Evolutionary conservation across 1,284 basidiomycete species (phyloP), one percentile per base, ranked within the genome.

Genomic region (Moesziomyces sp.): DNA sequence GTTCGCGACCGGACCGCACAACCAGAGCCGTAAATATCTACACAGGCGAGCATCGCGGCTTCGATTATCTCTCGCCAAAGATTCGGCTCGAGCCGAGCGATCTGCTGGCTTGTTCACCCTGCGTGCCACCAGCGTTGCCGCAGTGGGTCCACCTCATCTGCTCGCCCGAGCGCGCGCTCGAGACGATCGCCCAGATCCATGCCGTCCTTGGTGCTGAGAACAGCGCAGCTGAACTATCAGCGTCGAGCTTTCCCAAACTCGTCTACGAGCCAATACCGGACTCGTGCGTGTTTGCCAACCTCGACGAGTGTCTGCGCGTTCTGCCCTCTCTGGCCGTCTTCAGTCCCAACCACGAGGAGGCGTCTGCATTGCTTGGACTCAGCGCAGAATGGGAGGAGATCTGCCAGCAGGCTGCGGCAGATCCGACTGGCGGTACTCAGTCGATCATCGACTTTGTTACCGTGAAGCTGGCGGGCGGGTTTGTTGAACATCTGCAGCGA

Each of bases 231-330:
- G n/a, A 92, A 91, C 91, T 80, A 85, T 18, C 89, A 91, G 3
- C 85, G 35, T n/a, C n/a, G 35, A 21, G n/a, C n/a, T 58, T 53
- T 24, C 58, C 66, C 0, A 63, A 86, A 40, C 87, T 90, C 13
- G 89, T 94, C 30, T 96, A 91, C 84, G 93, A 96, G 83, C 94
- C 93, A 3, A 91, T 94, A 78, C 92, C 91, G 52, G 92, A 43
- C 38, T 75, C 73, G 38, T 71, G 68, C 60, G 48, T 65, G 19
- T n/a, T 42, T 35, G 90, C 89, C 70, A 91, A 94, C 80, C 85
- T 94, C 5, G 87, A 89, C n/a, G 86, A 90, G 0, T 87, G 94
- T 59, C 85, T 86, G n/a, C 67, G 86, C 18, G 87, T 91, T n/a
- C 83, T 94, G 35, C 86, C 88, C 5, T 84, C 84, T 28, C 87